Base-by-base conservation (phyloP, 2,329 filamentous ascomycete genomes). In the Penicillium sp. region DNA sequence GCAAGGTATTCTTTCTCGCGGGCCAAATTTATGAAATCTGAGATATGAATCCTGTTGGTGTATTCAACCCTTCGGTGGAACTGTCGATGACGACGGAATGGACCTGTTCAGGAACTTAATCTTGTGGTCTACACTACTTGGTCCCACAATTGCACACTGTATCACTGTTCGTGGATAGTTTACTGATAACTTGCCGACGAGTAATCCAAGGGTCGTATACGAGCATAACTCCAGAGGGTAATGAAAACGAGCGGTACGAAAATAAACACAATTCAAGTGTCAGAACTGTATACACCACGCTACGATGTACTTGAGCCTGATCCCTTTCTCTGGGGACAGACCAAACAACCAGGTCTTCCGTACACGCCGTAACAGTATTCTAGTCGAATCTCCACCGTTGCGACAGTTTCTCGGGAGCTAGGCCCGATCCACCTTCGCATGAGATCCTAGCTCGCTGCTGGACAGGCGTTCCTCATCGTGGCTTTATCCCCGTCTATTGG, bases 401-500 rank as follows among this genome's bases (percentile, higher is more conserved):
- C 18, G 63, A 64, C 65, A 56, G 60, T 63, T 64, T 50, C 55
- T 65, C 64, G 66, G 61, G 60, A 67, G 54, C 61, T 65, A 63
- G 61, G 61, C 56, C 56, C 60, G 56, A 62, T 70, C 71, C 72
- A 73, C 67, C 59, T 54, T 50, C 46, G 55, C 58, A 56, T 63
- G 46, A 55, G 57, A 54, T 51, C 60, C 69, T 68, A 71, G 69
- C 70, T 72, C 68, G 47, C 18, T 64, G 50, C 58, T 68, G 51
- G 64, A 59, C 59, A 61, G 59, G 64, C 56, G 60, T 68, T 67
- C 55, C 56, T 68, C 52, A 58, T 40, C 37, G 52, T 40, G 58
- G 65, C 47, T 52, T 62, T 56, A 60, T 60, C 58, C 59, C 59
- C 61, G 51, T 66, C 64, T 50, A 73, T 72, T 70, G 69, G 70